Evolutionary conservation across 768 basidiomycete species (phyloP).

Genomic region (Boletus vermiculosoides): DNA sequence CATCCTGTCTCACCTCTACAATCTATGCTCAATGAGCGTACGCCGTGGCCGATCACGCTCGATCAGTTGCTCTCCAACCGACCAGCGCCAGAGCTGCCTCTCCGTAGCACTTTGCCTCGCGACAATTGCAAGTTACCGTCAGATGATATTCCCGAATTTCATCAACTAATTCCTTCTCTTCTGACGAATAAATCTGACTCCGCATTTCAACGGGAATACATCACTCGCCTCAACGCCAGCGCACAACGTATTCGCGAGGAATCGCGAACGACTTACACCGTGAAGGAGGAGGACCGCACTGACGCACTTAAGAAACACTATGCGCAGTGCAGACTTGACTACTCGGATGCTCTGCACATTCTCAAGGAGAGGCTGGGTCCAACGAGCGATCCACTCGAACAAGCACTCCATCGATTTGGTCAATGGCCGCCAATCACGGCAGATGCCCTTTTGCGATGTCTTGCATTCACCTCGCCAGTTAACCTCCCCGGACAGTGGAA

Average conservation of each 20-base stretch:
- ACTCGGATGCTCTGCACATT: not conserved
- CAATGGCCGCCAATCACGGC: constrained; percentile 34
- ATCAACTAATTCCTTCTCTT: not conserved
- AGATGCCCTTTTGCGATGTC: not conserved
- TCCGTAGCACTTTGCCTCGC: not conserved
- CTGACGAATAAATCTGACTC: too few relatives aligned
- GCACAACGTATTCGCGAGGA: not conserved
- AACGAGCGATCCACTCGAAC: not conserved
- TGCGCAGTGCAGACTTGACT: not conserved
- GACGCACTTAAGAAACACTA: not conserved
- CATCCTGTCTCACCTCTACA: not conserved
- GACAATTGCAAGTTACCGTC: not conserved
- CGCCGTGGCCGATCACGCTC: too few relatives aligned
- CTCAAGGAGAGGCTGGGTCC: constrained; percentile 13
- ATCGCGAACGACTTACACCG: not conserved
- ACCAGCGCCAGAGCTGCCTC: not conserved
- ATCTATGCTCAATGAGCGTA: not conserved
- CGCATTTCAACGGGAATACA: not conserved
- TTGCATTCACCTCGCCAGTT: too few relatives aligned
- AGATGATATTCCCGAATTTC: not conserved
- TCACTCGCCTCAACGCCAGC: not conserved
- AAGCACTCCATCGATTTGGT: not conserved
- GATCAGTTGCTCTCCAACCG: too few relatives aligned
- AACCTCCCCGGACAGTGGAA: too few relatives aligned
- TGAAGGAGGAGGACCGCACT: too few relatives aligned